phyloP scores from a whole-genome alignment of 257 asterid genomes.

The Petunia secreta region DNA sequence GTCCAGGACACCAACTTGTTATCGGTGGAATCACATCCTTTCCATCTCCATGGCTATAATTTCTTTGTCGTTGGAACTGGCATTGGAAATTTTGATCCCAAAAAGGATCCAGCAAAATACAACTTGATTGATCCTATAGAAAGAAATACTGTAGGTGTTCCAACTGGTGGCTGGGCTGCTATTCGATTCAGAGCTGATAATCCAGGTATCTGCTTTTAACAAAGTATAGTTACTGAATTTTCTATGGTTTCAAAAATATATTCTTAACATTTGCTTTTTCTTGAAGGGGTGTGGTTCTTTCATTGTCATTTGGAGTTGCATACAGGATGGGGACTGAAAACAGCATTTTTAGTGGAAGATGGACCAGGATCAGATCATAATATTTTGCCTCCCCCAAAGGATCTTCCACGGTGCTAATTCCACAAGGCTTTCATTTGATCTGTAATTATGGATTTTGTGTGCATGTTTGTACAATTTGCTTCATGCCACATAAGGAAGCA shows the following conservation, averaged over 20 bases:
- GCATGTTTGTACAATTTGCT: not conserved
- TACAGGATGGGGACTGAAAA: constrained; percentile 71
- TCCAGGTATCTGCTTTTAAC: constrained; percentile 53
- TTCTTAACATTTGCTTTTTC: not conserved
- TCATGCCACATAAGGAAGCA: not conserved
- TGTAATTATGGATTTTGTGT: not conserved
- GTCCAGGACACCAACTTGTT: constrained; percentile 72
- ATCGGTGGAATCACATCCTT: constrained; percentile 70
- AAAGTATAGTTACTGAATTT: not conserved
- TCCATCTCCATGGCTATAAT: constrained; percentile 84
- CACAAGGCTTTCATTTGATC: not conserved
- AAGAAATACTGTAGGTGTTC: constrained; percentile 77
- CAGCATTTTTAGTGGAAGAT: constrained; percentile 65
- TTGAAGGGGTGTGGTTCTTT: constrained; percentile 71
- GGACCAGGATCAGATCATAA: constrained; percentile 55
- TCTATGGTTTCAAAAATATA: not conserved
- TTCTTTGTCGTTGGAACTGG: constrained; percentile 79
- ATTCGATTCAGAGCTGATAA: constrained; percentile 79
- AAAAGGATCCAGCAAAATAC: constrained; percentile 49
- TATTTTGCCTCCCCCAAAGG: constrained; percentile 67
- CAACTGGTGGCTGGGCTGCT: constrained; percentile 90
- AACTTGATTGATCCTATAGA: constrained; percentile 78
- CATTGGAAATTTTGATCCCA: constrained; percentile 62
- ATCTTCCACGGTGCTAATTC: constrained; percentile 59
- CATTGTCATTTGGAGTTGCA: constrained; percentile 76